These are phyloP conservation scores for Malania oleifera DNA, from an alignment of 164 flowering plant genomes.

Conservation along the genomic window DNA sequence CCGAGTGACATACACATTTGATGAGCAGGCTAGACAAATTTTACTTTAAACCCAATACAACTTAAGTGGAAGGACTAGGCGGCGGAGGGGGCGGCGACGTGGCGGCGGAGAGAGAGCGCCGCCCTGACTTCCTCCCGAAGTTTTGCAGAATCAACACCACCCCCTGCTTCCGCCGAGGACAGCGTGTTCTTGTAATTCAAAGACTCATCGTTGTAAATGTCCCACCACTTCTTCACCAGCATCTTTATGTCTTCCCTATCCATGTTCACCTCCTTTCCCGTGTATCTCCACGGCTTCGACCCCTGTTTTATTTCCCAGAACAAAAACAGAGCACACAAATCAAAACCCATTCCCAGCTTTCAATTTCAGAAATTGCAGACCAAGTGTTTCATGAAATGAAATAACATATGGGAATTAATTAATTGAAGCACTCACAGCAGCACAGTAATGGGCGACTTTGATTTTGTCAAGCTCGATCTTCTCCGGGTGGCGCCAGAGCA, in stretches of 20 bases:
- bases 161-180: neutral
- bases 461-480: neutral
- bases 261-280: slow-evolving; percentile 82
- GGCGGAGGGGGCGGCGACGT: slow-evolving; percentile 42
- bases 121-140: slow-evolving; percentile 18
- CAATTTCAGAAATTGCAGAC: too few species aligned
- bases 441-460: too few species aligned
- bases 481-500: slow-evolving; percentile 14
- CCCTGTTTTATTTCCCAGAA: slow-evolving; percentile 27
- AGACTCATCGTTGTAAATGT: slow-evolving; percentile 55
- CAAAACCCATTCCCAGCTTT: slow-evolving; percentile 4
- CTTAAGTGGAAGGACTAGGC: too few species aligned
- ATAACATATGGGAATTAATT: neutral
- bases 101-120: slow-evolving; percentile 39
- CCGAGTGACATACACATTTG: too few species aligned
- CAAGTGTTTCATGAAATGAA: too few species aligned
- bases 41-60: too few species aligned
- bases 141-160: neutral
- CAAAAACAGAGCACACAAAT: neutral
- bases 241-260: slow-evolving; percentile 67
- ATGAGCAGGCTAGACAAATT: too few species aligned
- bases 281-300: slow-evolving; percentile 85
- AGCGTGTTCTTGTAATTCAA: slow-evolving; percentile 34
- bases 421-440: neutral
- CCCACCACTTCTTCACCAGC: slow-evolving; percentile 73